Base-by-base conservation (phyloP, 495 filamentous ascomycete species). In the Neurospora sublineolata region DNA sequence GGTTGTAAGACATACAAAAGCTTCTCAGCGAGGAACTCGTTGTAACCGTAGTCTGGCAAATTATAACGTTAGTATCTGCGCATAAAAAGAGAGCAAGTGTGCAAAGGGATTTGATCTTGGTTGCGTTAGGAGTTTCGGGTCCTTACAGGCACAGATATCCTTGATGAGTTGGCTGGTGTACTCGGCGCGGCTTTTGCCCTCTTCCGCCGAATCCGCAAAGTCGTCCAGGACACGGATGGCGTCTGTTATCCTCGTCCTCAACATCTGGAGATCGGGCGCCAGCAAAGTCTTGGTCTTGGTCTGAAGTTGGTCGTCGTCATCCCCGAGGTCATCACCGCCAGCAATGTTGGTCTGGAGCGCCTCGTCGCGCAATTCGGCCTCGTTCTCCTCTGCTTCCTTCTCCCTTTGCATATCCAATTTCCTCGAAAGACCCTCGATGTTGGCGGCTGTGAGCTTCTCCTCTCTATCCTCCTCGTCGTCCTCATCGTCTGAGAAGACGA, bases 401-500 rank as follows among this genome's bases (percentile, higher is more conserved):
- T 89, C 87, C 71, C 85, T 84, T 74, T 92, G 83, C 73, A 87
- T 81, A 76, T 98, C 94, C 72, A 98, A 78, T 73, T 92, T 93
- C 71, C 87, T 86, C 42, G 95, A 93, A 67, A 99, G 83, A 44
- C 95, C 95, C 75, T 89, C 94, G 71, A 99, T 99, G 70, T 99
- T 99, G 64, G 95, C 96, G 0, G 95, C 96, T 4, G 93, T 99
- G 70, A 99, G 84, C 77, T 88, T 91, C 82, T 97, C 93, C 79
- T 97, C 94, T 3, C 89, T 91, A 75, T 97, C 94, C 1, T 90
- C 92, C 44, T 93, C 88, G 74, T 94, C 92, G 72, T 94, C 93
- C 78, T 97, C 94, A 76, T 99, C 95, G 71, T 97, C 94, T 0
- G 95, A 98, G 84, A 97, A 99, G 82, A 95, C 90, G 42, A 89